A percentile compares a stretch with the other conserved stretches of the same genome.
These are phyloP conservation scores for Linnemannia elongata DNA, from an alignment of 192 early-diverging fungal genomes.

Conservation along the genomic window DNA sequence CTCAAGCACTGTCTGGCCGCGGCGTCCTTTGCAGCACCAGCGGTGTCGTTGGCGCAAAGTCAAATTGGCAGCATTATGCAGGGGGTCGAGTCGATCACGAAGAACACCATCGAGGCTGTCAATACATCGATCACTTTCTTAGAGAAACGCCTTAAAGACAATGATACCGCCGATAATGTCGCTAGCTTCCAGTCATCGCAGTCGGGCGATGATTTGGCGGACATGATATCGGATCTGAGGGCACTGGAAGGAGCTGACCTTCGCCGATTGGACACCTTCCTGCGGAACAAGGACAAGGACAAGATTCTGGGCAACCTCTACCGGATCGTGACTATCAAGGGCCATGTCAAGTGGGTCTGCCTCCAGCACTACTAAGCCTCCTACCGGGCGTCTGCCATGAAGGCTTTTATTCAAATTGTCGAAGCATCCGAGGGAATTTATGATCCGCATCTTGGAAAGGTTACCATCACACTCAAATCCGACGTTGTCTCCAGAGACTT, in stretches of 20 bases:
- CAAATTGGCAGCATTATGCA: no score
- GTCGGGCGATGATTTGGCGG: neutral
- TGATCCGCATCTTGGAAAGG: conserved; percentile 16
- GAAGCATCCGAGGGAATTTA: neutral
- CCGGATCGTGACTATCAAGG: conserved; percentile 18
- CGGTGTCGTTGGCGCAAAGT: no score
- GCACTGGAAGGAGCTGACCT: conserved; percentile 42
- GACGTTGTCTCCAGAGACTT: neutral
- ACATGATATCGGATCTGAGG: neutral
- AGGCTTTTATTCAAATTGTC: conserved; percentile 7
- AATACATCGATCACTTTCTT: no score
- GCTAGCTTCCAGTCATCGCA: no score
- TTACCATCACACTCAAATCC: neutral
- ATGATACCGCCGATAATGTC: no score
- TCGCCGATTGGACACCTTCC: conserved; percentile 26
- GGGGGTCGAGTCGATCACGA: no score
- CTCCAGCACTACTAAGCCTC: neutral
- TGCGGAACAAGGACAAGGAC: conserved; percentile 37
- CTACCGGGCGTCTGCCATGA: conserved; percentile 7
- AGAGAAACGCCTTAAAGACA: no score
- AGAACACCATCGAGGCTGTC: no score
- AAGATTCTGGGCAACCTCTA: conserved; percentile 38
- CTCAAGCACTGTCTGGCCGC: neutral
- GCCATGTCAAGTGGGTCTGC: conserved; percentile 31
- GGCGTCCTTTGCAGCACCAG: no score